Percentiles rank a stretch among this genome's conserved stretches.
phyloP scores from a whole-genome alignment of 2,329 filamentous ascomycete species.

The Phyllosticta citrichinensis region DNA sequence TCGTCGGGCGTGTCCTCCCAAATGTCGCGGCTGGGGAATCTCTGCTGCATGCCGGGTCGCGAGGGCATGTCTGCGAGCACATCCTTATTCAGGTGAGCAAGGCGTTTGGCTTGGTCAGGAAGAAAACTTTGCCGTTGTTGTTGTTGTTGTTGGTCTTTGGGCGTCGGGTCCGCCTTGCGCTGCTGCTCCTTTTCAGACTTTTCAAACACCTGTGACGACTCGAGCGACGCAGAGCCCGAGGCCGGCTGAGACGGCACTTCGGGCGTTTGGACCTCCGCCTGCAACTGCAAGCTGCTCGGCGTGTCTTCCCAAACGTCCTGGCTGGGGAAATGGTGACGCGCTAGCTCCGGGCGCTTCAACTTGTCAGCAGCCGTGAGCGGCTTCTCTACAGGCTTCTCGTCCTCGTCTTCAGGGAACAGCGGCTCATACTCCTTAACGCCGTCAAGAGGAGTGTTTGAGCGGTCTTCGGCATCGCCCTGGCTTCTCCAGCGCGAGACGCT shows the following conservation, averaged over 20 bases:
- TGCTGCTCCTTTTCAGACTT: constrained; percentile 41
- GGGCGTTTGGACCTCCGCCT: constrained; percentile 74
- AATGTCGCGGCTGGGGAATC: constrained; percentile 85
- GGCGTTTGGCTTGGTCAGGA: constrained; percentile 38
- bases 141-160: constrained; percentile 28
- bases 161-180: constrained; percentile 32
- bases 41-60: constrained; percentile 50
- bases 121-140: constrained; percentile 32
- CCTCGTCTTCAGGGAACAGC: constrained; percentile 69
- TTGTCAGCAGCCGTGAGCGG: constrained; percentile 44
- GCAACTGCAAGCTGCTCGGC: constrained; percentile 68
- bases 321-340: constrained; percentile 68
- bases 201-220: constrained; percentile 31
- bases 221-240: constrained; percentile 25
- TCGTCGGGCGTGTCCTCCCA: constrained; percentile 93
- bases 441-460: constrained; percentile 58
- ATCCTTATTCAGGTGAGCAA: constrained; percentile 48
- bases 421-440: constrained; percentile 93
- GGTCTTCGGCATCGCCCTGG: constrained; percentile 40
- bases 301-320: constrained; percentile 97
- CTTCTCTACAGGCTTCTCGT: constrained; percentile 46
- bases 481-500: constrained; percentile 44
- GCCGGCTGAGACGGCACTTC: constrained; percentile 46
- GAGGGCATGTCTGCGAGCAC: constrained; percentile 36
- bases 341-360: constrained; percentile 43